Evolutionary conservation across 371 early-diverging fungal species (phyloP).

Genomic region (Mucor ambiguus): DNA sequence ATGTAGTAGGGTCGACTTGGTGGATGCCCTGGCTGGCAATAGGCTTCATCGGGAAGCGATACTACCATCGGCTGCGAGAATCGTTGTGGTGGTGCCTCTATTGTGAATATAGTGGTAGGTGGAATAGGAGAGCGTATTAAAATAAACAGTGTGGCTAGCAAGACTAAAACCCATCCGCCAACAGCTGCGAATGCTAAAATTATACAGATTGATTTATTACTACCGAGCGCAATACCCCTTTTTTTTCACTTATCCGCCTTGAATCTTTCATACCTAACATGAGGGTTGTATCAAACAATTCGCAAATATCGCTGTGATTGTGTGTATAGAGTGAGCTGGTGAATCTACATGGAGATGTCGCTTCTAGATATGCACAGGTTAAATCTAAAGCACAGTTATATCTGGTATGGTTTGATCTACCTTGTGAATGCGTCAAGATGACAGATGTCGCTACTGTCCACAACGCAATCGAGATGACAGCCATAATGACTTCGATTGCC

Average conservation of each 20-base stretch:
- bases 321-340: slow-evolving; percentile 4
- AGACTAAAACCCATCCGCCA: slow-evolving; percentile 22
- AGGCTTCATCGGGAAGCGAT: slow-evolving; percentile 8
- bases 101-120: slow-evolving; percentile 27
- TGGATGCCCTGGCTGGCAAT: slow-evolving; percentile 2
- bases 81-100: slow-evolving; percentile 23
- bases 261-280: slow-evolving; percentile 17
- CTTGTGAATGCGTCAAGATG: slow-evolving; percentile 23
- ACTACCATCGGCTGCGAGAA: slow-evolving; percentile 17
- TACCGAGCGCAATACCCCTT: neutral
- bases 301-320: slow-evolving; percentile 12
- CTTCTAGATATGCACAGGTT: neutral
- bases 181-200: slow-evolving; percentile 25
- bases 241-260: neutral
- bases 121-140: slow-evolving; percentile 30
- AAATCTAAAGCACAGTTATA: neutral
- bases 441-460: slow-evolving; percentile 23
- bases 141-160: slow-evolving; percentile 23
- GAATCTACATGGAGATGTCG: slow-evolving; percentile 14
- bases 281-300: slow-evolving; percentile 23
- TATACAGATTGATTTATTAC: neutral
- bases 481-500: slow-evolving; percentile 16
- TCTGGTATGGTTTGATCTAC: neutral
- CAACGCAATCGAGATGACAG: slow-evolving; percentile 19
- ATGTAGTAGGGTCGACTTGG: slow-evolving; percentile 20